Conservation (phyloP, 371 early-diverging fungal genomes). For the Syncephalastrum contaminatum region DNA sequence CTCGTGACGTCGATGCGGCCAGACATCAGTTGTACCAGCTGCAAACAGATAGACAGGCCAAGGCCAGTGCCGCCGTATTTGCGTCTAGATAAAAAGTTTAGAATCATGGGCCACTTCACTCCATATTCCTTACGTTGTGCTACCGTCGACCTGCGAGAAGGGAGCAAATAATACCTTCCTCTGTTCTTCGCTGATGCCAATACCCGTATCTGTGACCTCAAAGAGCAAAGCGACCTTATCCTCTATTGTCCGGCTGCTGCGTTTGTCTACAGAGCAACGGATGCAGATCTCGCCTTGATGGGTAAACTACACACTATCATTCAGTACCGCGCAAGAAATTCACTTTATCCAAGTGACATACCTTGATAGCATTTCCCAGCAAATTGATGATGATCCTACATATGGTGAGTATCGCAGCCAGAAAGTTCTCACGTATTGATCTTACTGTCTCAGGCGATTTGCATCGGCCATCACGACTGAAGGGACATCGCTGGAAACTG, state of each 20-base stretch:
- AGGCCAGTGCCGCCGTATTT: slow-evolving; percentile 67
- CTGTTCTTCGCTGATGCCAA: slow-evolving; percentile 56
- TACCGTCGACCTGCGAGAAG: slow-evolving; percentile 60
- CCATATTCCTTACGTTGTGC: slow-evolving; percentile 43
- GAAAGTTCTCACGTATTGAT: slow-evolving; percentile 12
- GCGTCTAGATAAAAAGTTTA: slow-evolving; percentile 24
- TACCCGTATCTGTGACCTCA: slow-evolving; percentile 52
- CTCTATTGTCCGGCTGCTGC: slow-evolving; percentile 6
- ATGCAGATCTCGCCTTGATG: slow-evolving; percentile 54
- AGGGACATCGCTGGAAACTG: slow-evolving; percentile 35
- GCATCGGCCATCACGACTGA: slow-evolving; percentile 49
- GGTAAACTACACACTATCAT: slow-evolving; percentile 38
- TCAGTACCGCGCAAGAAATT: neutral
- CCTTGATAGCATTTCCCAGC: slow-evolving; percentile 42
- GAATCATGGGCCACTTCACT: neutral
- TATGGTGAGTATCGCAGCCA: neutral
- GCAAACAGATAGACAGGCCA: slow-evolving; percentile 59
- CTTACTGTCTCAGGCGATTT: slow-evolving; percentile 39
- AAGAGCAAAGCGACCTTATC: slow-evolving; percentile 27
- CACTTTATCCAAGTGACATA: neutral
- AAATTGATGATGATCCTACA: slow-evolving; percentile 38
- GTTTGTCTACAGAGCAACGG: slow-evolving; percentile 31
- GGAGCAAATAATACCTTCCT: slow-evolving; percentile 57
- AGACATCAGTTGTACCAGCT: slow-evolving; percentile 55
- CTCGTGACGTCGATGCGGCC: slow-evolving; percentile 55